phyloP scores from a whole-genome alignment of 345 rosid genomes.

The Citropsis articulata region DNA sequence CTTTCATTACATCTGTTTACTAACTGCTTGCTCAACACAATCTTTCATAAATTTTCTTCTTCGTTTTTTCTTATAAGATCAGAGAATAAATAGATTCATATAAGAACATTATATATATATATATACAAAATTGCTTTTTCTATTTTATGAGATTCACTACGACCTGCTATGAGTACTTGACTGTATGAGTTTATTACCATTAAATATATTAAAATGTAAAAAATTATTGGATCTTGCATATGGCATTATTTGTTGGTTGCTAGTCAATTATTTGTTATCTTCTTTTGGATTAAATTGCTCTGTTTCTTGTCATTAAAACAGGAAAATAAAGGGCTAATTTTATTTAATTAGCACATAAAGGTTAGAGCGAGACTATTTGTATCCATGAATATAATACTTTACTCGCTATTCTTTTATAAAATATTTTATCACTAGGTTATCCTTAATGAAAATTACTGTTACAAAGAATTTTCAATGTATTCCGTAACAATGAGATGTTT shows the following conservation, averaged over 20 bases:
- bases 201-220: neutral
- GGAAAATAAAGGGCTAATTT: neutral
- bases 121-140: neutral
- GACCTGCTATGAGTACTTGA: neutral
- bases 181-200: neutral
- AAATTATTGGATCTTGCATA: neutral
- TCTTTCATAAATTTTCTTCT: neutral
- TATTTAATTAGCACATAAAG: neutral
- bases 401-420: no score
- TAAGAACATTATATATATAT: neutral
- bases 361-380: no score
- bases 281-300: neutral
- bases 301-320: neutral
- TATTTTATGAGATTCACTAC: neutral
- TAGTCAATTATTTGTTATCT: neutral
- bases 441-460: no score
- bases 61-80: neutral
- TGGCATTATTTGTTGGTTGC: neutral
- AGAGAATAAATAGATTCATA: neutral
- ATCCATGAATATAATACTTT: no score
- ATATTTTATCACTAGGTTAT: no score
- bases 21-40: neutral
- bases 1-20: neutral
- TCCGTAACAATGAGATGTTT: no score
- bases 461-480: no score